Evolutionary conservation across 768 basidiomycete species (phyloP).

Genomic region (Inosperma sp.): DNA sequence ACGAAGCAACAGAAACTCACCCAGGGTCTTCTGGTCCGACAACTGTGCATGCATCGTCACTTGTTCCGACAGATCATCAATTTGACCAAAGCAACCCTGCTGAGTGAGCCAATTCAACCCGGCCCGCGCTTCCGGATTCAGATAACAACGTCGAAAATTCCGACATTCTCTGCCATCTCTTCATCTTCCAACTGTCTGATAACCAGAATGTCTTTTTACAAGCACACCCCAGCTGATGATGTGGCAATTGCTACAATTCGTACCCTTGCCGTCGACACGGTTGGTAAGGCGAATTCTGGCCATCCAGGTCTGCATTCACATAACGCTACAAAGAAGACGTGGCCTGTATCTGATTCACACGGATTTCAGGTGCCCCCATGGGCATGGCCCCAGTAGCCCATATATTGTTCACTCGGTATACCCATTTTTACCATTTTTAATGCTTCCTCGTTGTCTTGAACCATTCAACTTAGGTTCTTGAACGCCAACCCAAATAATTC

Average conservation of each 20-base stretch:
- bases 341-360: constrained; percentile 14
- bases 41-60: constrained; percentile 62
- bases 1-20: constrained; percentile 29
- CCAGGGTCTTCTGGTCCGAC: constrained; percentile 54
- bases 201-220: constrained; percentile 41
- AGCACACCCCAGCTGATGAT: constrained; percentile 44
- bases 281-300: constrained; percentile 88
- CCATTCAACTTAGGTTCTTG: constrained; percentile 54
- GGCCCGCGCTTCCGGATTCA: no score
- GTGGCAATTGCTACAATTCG: constrained; percentile 68
- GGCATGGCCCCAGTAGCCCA: constrained; percentile 86
- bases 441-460: constrained; percentile 3
- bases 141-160: not conserved
- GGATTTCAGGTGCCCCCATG: constrained; percentile 79
- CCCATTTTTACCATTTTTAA: not conserved
- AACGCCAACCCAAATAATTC: constrained; percentile 85
- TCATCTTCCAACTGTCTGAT: constrained; percentile 19
- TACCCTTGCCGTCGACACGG: constrained; percentile 70
- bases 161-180: constrained; percentile 14
- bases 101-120: no score
- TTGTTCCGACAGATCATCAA: not conserved
- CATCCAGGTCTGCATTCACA: constrained; percentile 63
- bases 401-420: constrained; percentile 70
- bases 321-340: constrained; percentile 6
- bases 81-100: no score